Base-by-base conservation (phyloP, 768 basidiomycete species). In the Auriscalpium vulgare region DNA sequence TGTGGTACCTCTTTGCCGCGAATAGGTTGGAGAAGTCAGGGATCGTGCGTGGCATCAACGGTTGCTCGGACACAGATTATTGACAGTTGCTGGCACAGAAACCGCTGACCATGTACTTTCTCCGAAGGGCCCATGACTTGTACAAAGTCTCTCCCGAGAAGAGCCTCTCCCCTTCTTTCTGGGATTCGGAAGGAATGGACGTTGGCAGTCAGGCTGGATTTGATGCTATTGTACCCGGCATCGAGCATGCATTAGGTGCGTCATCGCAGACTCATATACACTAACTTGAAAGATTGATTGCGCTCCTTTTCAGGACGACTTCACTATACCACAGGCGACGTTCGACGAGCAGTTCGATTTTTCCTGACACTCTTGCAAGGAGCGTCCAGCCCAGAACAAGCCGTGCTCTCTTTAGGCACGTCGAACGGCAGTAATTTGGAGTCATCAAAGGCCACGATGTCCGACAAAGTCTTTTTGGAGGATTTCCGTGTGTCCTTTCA, bases 311-410 rank as follows among this genome's bases (percentile, higher is more conserved):
- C 53, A 91, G 95, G 91, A 37, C 78, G 95, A 43, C 71, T 98
- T 58, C 73, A 93, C 40, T 98, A 97, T 67, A 92, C 91, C 1
- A 87, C 88, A n/a, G 94, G 95, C 10, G 84, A 95, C 64, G 79
- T 87, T 29, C 75, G 77, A 47, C 81, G 78, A 8, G 93, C 95
- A 8, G 84, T 95, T 29, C 73, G 76, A 45, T 78, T 88, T 56
- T 97, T 97, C 67, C 67, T 95, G 17, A 77, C 80, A 1, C 73
- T 95, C 14, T 74, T 98, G 19, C 75, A 76, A 54, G 78, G 80
- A 52, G 73, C 79, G 3, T 63, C 64, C 44, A 53, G 59, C 46
- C 62, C 57, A 10, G 58, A 54, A 10, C 59, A 60, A 17, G 60
- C 59, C 7, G 59, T 54, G 16, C 48, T 38, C 11, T 53, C 53